Conservation (phyloP, 192 early-diverging fungal species). For the Chytriomyces hyalinus region DNA sequence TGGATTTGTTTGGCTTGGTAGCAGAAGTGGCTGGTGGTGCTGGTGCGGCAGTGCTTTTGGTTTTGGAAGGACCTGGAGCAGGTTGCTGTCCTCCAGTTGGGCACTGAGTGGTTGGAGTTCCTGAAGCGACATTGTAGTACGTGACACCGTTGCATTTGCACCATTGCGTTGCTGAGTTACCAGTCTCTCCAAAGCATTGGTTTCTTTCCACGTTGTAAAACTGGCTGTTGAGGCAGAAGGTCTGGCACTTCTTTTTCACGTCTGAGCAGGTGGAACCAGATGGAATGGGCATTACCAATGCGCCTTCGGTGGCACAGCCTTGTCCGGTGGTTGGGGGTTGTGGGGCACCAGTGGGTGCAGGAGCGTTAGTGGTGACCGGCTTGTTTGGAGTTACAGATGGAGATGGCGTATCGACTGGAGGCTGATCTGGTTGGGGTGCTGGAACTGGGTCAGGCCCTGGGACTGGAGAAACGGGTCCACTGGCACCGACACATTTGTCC, state of each 20-base stretch:
- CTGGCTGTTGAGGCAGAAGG: background rate
- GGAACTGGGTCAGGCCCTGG: background rate
- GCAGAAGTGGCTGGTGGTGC: background rate
- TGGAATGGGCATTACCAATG: background rate
- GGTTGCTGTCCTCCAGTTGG: background rate
- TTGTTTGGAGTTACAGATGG: no score
- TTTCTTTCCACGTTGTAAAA: constrained; percentile 5
- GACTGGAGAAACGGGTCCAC: background rate
- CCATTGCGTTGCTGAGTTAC: background rate
- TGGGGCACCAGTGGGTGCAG: background rate
- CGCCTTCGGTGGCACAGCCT: background rate
- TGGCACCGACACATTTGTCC: constrained; percentile 11
- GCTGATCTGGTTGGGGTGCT: no score
- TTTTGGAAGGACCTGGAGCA: background rate
- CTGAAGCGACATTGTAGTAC: constrained; percentile 1
- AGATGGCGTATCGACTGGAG: no score
- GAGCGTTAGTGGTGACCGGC: no score
- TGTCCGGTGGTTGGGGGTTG: background rate
- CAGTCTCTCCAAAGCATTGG: background rate
- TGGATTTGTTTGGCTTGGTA: background rate
- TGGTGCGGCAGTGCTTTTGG: background rate
- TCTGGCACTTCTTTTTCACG: constrained; percentile 5
- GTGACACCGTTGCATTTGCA: constrained; percentile 11
- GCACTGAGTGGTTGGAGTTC: constrained; percentile 4
- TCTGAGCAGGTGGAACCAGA: background rate